These are phyloP conservation scores for Russula ochroleuca DNA, from an alignment of 768 basidiomycete species.

Conservation along the genomic window DNA sequence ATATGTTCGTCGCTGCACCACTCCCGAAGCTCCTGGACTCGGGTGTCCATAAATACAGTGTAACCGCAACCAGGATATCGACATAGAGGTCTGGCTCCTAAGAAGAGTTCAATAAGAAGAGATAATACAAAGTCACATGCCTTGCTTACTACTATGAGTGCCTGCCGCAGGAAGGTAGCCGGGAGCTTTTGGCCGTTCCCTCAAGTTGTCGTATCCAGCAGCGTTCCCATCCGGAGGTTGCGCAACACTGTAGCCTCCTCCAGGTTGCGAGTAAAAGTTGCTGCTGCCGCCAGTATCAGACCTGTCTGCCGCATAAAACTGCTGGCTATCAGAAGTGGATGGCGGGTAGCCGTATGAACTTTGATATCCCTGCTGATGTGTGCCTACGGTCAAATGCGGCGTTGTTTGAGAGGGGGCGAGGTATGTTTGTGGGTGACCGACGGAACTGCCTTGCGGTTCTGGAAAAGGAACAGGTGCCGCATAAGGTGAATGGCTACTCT, in stretches of 20 bases:
- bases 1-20: conserved; percentile 17
- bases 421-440: background rate
- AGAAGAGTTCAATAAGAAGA: background rate
- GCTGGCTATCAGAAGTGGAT: background rate
- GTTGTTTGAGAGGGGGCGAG: background rate
- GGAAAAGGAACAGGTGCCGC: background rate
- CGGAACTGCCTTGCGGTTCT: background rate
- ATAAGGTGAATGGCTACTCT: background rate
- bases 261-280: background rate
- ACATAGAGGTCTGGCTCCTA: background rate
- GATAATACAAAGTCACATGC: background rate
- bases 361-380: background rate
- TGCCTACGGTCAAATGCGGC: background rate
- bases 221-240: background rate
- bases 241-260: background rate
- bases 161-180: background rate
- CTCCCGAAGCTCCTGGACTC: background rate
- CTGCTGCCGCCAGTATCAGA: background rate
- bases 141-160: background rate
- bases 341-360: background rate
- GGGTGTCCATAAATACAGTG: background rate
- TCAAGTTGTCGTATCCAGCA: background rate
- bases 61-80: background rate
- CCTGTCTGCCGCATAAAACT: background rate
- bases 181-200: background rate